A percentile compares a stretch with the other conserved stretches of the same genome.
phyloP scores from a whole-genome alignment of 257 asterid species.

The Lycium barbarum region DNA sequence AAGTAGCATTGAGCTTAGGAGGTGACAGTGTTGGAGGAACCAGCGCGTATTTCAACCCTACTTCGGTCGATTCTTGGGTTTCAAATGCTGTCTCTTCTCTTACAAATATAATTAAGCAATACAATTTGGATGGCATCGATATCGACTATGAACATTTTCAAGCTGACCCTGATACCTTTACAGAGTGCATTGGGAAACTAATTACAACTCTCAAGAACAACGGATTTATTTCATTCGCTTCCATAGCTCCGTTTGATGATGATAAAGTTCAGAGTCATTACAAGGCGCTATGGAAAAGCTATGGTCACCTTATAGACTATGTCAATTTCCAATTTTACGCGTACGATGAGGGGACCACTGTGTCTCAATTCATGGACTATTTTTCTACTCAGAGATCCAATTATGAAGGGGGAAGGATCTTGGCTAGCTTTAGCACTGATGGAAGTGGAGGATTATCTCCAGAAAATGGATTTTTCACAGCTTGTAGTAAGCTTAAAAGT shows the following conservation, averaged over 20 bases:
- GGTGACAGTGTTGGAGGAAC: slow-evolving; percentile 66
- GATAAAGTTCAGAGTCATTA: slow-evolving; percentile 70
- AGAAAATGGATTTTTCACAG: slow-evolving; percentile 61
- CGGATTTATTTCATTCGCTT: slow-evolving; percentile 65
- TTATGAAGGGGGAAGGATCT: no score
- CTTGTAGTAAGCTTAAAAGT: slow-evolving; percentile 55
- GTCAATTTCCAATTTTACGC: slow-evolving; percentile 89
- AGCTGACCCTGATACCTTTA: slow-evolving; percentile 52
- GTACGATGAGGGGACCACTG: slow-evolving; percentile 65
- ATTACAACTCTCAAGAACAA: slow-evolving; percentile 54
- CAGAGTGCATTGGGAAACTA: slow-evolving; percentile 59
- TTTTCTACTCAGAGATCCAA: slow-evolving; percentile 59
- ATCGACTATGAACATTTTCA: slow-evolving; percentile 80
- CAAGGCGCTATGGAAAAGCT: slow-evolving; percentile 63
- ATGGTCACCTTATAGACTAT: slow-evolving; percentile 59
- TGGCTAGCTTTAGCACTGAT: no score
- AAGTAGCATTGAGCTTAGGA: slow-evolving; percentile 65
- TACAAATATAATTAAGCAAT: slow-evolving; percentile 50
- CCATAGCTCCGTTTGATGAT: slow-evolving; percentile 81
- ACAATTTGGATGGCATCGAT: slow-evolving; percentile 72
- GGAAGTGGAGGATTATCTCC: no score
- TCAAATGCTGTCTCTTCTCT: slow-evolving; percentile 77
- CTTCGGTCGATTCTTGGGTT: slow-evolving; percentile 62
- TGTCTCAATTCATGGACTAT: slow-evolving; percentile 57
- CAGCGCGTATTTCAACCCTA: slow-evolving; percentile 61